phyloP scores from a whole-genome alignment of 2,329 filamentous ascomycete species.

The Trichoderma pleuroti region DNA sequence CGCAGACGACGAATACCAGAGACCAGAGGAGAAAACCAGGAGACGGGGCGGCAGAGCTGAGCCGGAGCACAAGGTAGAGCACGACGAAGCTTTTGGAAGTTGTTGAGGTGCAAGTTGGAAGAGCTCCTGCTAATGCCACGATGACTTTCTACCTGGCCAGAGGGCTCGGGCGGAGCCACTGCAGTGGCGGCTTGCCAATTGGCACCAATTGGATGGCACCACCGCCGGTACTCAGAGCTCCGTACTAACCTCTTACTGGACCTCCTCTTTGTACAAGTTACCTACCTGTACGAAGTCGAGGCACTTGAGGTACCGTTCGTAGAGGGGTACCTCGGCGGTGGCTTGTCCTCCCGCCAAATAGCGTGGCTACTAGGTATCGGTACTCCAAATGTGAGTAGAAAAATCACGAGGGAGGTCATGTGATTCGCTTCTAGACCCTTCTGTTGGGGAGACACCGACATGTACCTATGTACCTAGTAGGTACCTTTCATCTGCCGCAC shows the following conservation, averaged over 20 bases:
- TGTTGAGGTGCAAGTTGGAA: slow-evolving; percentile 42
- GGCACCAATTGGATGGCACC: slow-evolving; percentile 14
- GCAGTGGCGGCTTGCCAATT: not conserved
- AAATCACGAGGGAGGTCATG: not conserved
- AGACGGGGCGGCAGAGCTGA: slow-evolving; percentile 33
- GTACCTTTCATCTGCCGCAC: not conserved
- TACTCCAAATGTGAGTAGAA: not conserved
- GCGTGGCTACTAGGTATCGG: not conserved
- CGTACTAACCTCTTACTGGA: not conserved
- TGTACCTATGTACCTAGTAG: not conserved
- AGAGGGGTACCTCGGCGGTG: not conserved
- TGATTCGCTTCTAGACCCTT: not conserved
- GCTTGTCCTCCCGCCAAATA: not conserved
- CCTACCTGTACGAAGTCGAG: not conserved
- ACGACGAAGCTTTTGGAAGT: slow-evolving; percentile 27
- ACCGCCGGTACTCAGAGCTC: slow-evolving; percentile 1
- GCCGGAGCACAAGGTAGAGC: slow-evolving; percentile 24
- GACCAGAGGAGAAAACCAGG: slow-evolving; percentile 41
- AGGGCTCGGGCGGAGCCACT: slow-evolving; percentile 13
- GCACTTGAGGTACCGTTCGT: not conserved
- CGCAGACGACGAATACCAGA: slow-evolving; percentile 36
- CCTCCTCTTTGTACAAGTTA: too few species aligned
- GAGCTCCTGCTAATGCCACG: slow-evolving; percentile 28
- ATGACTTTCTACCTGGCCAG: too few species aligned
- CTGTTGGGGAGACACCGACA: not conserved